phyloP scores from a whole-genome alignment of 495 filamentous ascomycete genomes.

The Pseudoneurospora amorphoporcata region DNA sequence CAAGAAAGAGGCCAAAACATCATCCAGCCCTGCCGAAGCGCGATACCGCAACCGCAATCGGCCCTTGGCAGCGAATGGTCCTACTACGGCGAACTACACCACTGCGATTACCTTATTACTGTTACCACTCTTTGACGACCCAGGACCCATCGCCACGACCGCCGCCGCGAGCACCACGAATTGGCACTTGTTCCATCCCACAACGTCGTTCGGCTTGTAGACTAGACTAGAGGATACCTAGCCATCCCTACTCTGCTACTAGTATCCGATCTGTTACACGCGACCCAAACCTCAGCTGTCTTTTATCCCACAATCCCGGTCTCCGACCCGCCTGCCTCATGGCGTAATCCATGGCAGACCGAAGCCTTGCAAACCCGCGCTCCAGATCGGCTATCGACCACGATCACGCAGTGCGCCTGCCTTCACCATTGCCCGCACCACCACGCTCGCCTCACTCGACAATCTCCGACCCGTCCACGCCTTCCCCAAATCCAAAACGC shows the following conservation, averaged over 20 bases:
- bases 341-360: constrained; percentile 51
- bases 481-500: constrained; percentile 1
- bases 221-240: too few species aligned
- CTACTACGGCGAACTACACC: neutral
- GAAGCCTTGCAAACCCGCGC: constrained; percentile 40
- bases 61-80: neutral
- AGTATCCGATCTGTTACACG: neutral
- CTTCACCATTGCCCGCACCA: constrained; percentile 3
- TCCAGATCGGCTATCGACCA: constrained; percentile 44
- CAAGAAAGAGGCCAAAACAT: neutral
- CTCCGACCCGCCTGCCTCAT: constrained; percentile 30
- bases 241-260: too few species aligned
- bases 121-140: neutral
- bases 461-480: constrained; percentile 5
- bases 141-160: neutral
- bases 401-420: constrained; percentile 35
- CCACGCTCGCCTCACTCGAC: constrained; percentile 7
- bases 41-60: neutral
- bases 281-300: neutral
- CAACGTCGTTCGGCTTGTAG: neutral
- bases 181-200: neutral
- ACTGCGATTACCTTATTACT: neutral
- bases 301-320: constrained; percentile 1
- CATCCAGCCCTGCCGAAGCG: neutral
- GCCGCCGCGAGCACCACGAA: neutral